Base-by-base conservation (phyloP, 2,329 filamentous ascomycete genomes). In the Ceratocystis cubensis region DNA sequence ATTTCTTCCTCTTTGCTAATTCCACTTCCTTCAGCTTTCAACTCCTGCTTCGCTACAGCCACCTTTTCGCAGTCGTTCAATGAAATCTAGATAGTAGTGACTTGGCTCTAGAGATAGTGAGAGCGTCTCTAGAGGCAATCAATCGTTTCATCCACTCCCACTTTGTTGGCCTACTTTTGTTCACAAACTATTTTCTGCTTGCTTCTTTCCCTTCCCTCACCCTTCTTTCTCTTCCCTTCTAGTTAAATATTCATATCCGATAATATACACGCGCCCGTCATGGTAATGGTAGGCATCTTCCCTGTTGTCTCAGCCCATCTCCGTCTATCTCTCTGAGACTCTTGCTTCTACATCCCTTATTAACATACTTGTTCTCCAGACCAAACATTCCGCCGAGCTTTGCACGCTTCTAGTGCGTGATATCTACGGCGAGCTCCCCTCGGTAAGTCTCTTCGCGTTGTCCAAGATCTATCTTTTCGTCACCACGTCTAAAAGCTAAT, bases 371-470 rank as follows among this genome's bases (percentile, higher is more conserved):
- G 15, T 15, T 3, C 15, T 20, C 13, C 61, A 87, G 84, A 85
- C 84, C 69, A 85, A 91, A 79, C 84, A 88, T 75, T 82, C 88
- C 71, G 85, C 88, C 73, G 90, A 96, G 83, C 89, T 97, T 74
- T 96, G 91, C 80, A 84, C 87, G 79, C 85, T 96, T 74, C 83
- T 96, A 70, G 87, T 97, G 70, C 86, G 91, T 74, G 91, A 96
- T 75, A 82, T 89, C 68, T 93, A 94, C 76, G 94, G 94, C 74
- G 89, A 96, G 78, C 85, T 97, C 68, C 91, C 91, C 69, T 90
- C 91, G 74, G 93, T 96, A 88, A 73, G 88, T 79, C 41, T 41
- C 28, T 41, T 17, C 65, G 33, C 53, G 17, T 64, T 48, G 28
- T 33, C 53, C 5, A 17, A 30, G 28, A 15, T 15, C 53, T 3